Evolutionary conservation across 2,329 filamentous ascomycete genomes (phyloP), one percentile per base, ranked within the genome.

Genomic region (Phaeosphaeriaceae sp.): DNA sequence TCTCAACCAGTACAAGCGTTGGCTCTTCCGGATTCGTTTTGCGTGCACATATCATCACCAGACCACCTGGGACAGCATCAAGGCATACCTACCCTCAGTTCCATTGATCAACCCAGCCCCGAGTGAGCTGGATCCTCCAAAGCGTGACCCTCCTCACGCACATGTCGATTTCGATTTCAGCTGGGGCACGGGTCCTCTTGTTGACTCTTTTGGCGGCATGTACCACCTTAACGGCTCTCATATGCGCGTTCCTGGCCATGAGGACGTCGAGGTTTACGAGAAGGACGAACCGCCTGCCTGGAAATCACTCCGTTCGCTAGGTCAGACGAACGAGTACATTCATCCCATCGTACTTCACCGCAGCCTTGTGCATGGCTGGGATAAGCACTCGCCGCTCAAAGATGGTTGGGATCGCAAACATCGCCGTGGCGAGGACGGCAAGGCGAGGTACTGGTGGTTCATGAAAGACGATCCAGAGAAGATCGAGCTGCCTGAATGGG

Each of bases 271-370:
- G 46, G 55, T 64, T 3, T 74, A 73, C 46, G 49, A 54, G 2
- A 42, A 77, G 1, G 71, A 79, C 50, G 75, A 78, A 1, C 67
- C 71, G 7, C 75, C 72, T 15, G 77, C 77, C 19, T 69, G 71
- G 17, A 61, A 68, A 5, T 81, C 80, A 0, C 68, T 79, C 7
- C 67, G 75, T 6, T 73, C 76, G 0, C 66, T 82, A 7, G 72
- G 77, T 11, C 70, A 81, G 9, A 84, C 83, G 3, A 76, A 82
- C 58, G 83, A 85, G 63, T 85, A 84, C 60, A 80, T 85, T 10
- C 83, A 85, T 58, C 79, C 83, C 6, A 66, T 77, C 13, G 72
- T 71, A 11, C 55, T 68, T 44, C 68, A 71, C 30, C 75, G 75
- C 54, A 59, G 63, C 19, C 54, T 72, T 9, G 59, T 73, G 15